phyloP scores from a whole-genome alignment of 2,329 filamentous ascomycete genomes.

The Penicillium sp. region DNA sequence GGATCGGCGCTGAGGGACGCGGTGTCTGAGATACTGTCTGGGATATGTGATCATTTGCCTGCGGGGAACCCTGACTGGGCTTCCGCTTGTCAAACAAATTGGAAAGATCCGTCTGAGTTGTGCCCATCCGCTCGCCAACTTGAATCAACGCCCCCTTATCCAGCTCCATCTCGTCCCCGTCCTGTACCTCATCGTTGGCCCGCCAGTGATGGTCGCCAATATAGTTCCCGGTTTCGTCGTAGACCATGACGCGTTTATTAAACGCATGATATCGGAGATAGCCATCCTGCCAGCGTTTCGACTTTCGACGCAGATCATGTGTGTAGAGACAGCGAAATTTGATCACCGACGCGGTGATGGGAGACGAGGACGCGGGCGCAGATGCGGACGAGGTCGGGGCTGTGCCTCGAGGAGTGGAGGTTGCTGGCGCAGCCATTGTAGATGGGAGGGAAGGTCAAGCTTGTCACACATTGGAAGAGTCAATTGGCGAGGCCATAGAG shows the following conservation, averaged over 20 bases:
- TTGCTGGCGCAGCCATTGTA: slow-evolving; percentile 32
- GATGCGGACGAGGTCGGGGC: slow-evolving; percentile 43
- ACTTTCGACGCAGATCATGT: slow-evolving; percentile 80
- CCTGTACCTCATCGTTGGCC: slow-evolving; percentile 67
- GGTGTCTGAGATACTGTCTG: slow-evolving; percentile 51
- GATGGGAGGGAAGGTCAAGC: not conserved
- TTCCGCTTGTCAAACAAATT: slow-evolving; percentile 73
- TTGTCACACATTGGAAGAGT: slow-evolving; percentile 6
- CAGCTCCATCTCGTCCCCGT: slow-evolving; percentile 80
- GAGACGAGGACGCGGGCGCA: slow-evolving; percentile 44
- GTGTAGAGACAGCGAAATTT: slow-evolving; percentile 88
- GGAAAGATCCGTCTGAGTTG: slow-evolving; percentile 75
- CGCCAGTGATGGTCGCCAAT: slow-evolving; percentile 86
- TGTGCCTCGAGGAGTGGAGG: slow-evolving; percentile 35
- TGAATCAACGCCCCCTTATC: slow-evolving; percentile 79
- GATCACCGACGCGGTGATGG: slow-evolving; percentile 73
- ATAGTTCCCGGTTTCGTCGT: slow-evolving; percentile 77
- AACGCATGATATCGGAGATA: slow-evolving; percentile 85
- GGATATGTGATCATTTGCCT: slow-evolving; percentile 39
- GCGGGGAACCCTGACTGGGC: slow-evolving; percentile 36
- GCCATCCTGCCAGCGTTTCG: slow-evolving; percentile 94
- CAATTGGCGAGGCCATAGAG: not conserved
- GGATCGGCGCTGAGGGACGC: slow-evolving; percentile 40
- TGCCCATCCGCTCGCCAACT: slow-evolving; percentile 74
- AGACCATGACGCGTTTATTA: slow-evolving; percentile 89